Conservation (phyloP, 257 asterid genomes). For the Nicotiana attenuata region DNA sequence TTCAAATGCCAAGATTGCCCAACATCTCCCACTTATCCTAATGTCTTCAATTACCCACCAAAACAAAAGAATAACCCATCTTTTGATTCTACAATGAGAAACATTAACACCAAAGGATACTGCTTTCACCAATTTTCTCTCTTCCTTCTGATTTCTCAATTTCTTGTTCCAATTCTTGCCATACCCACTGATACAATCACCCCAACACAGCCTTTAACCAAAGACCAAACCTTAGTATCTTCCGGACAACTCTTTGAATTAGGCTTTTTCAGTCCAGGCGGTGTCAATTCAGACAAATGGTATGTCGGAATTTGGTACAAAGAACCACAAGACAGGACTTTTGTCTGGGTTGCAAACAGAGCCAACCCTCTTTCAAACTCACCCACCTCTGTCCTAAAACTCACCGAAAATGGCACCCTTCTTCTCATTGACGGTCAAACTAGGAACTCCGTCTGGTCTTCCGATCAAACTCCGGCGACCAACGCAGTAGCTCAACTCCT, state of each 20-base stretch:
- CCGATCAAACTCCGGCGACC: slow-evolving; percentile 27
- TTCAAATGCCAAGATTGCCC: slow-evolving; percentile 9
- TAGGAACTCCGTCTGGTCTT: slow-evolving; percentile 43
- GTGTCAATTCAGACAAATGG: slow-evolving; percentile 27
- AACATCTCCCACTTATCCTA: neutral
- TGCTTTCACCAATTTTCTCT: neutral
- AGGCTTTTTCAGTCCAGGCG: slow-evolving; percentile 27
- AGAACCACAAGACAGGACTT: slow-evolving; percentile 19
- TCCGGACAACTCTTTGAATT: slow-evolving; percentile 21
- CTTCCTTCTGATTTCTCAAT: slow-evolving; percentile 11
- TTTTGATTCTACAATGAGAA: slow-evolving; percentile 16
- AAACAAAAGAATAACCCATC: neutral
- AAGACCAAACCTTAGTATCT: slow-evolving; percentile 24
- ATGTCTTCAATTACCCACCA: neutral
- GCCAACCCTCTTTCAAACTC: slow-evolving; percentile 53
- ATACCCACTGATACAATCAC: slow-evolving; percentile 20
- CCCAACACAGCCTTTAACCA: slow-evolving; percentile 18
- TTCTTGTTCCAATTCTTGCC: slow-evolving; percentile 8
- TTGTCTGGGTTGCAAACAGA: slow-evolving; percentile 88
- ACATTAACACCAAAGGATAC: neutral
- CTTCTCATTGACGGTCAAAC: slow-evolving; percentile 32
- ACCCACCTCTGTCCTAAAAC: slow-evolving; percentile 35
- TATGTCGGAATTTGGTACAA: slow-evolving; percentile 41
- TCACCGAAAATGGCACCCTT: slow-evolving; percentile 45
- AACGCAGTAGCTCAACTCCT: slow-evolving; percentile 45